Evolutionary conservation across 139 green algal genomes (phyloP).

Genomic region (Pseudopediastrum boryanum): DNA sequence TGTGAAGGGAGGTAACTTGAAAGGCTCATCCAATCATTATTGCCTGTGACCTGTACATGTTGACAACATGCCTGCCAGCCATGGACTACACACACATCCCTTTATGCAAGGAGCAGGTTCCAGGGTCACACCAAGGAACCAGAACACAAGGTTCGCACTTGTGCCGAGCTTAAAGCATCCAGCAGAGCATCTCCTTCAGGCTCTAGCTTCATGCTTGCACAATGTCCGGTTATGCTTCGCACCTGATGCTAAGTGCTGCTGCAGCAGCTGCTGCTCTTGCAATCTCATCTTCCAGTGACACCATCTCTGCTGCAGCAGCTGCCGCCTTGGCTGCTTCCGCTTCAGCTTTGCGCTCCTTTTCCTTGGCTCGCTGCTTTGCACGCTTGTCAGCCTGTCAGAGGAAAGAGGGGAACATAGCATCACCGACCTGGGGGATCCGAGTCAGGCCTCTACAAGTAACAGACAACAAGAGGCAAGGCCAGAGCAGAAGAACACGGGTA

Average conservation of each 20-base stretch:
- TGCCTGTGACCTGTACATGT: too few species aligned
- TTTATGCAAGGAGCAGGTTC: not conserved
- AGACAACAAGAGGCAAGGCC: not conserved
- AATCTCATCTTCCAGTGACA: slow-evolving; percentile 68
- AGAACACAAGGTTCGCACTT: not conserved
- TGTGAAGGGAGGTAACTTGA: too few species aligned
- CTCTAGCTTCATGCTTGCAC: not conserved
- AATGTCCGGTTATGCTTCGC: not conserved
- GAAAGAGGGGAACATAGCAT: not conserved
- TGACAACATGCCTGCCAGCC: not conserved
- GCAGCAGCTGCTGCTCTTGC: slow-evolving; percentile 54
- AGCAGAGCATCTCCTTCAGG: not conserved
- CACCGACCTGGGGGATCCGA: not conserved
- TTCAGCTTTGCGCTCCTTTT: slow-evolving; percentile 60
- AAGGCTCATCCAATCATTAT: too few species aligned
- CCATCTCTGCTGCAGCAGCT: slow-evolving; percentile 39
- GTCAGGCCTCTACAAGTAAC: not conserved
- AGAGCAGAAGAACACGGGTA: not conserved
- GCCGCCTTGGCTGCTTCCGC: slow-evolving; percentile 30
- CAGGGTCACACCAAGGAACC: not conserved
- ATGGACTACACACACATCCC: not conserved
- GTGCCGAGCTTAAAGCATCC: not conserved
- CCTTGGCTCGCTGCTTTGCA: slow-evolving; percentile 67
- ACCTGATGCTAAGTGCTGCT: slow-evolving; percentile 42
- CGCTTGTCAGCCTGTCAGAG: slow-evolving; percentile 72